Percentiles rank a stretch among this genome's conserved stretches.
Evolutionary conservation across 345 rosid species (phyloP).

Genomic region (Draba incana): DNA sequence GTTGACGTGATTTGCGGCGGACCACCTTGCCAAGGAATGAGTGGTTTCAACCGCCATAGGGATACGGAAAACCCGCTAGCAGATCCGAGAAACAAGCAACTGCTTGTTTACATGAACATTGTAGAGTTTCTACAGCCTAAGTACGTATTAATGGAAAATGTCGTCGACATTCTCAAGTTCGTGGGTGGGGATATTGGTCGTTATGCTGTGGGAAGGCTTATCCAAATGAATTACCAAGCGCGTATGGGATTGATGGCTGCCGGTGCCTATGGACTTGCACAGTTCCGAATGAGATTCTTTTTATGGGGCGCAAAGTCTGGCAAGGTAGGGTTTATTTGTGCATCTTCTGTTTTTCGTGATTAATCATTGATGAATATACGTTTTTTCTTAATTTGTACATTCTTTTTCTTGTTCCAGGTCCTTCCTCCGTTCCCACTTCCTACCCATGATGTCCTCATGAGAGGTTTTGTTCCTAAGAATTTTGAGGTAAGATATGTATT

Average conservation of each 20-base stretch:
- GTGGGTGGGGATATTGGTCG: constrained; percentile 61
- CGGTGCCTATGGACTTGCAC: constrained; percentile 88
- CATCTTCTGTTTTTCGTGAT: neutral
- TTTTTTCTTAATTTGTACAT: constrained; percentile 1
- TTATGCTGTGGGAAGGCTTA: constrained; percentile 66
- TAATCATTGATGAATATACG: neutral
- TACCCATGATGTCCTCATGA: constrained; percentile 65
- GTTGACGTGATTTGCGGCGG: constrained; percentile 86
- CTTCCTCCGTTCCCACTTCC: constrained; percentile 82
- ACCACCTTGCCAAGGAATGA: constrained; percentile 89
- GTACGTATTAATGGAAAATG: constrained; percentile 83
- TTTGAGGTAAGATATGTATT: constrained; percentile 55
- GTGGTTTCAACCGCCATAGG: constrained; percentile 74
- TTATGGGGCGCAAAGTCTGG: constrained; percentile 75
- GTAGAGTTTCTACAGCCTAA: constrained; percentile 68
- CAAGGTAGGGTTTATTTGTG: constrained; percentile 42
- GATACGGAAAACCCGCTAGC: constrained; percentile 52
- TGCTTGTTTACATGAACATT: constrained; percentile 64
- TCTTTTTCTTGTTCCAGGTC: constrained; percentile 41
- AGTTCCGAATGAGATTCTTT: constrained; percentile 73
- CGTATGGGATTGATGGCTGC: constrained; percentile 88
- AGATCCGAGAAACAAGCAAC: constrained; percentile 69
- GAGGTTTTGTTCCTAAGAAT: constrained; percentile 60
- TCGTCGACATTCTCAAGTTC: constrained; percentile 70
- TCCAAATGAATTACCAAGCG: constrained; percentile 69